phyloP scores from a whole-genome alignment of 768 basidiomycete species.

The Inosperma sp. region DNA sequence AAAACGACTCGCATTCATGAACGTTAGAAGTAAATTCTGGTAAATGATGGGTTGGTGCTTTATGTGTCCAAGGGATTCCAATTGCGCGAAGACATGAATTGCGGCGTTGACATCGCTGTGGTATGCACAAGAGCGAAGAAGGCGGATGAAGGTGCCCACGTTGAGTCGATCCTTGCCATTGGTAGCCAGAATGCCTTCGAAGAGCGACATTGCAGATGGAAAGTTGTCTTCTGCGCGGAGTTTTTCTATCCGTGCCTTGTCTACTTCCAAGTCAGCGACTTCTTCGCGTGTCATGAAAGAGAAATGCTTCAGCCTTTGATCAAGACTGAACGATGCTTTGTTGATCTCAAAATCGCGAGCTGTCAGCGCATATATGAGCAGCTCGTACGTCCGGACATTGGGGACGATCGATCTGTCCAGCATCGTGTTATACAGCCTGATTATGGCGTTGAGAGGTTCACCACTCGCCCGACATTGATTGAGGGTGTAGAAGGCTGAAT shows the following conservation, averaged over 20 bases:
- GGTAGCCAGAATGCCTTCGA: slow-evolving; percentile 51
- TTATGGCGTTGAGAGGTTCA: slow-evolving; percentile 50
- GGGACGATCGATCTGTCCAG: slow-evolving; percentile 58
- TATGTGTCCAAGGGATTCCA: slow-evolving; percentile 43
- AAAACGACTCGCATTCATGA: slow-evolving; percentile 48
- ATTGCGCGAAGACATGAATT: slow-evolving; percentile 57
- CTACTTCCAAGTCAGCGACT: slow-evolving; percentile 19
- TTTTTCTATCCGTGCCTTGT: slow-evolving; percentile 36
- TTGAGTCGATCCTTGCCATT: slow-evolving; percentile 31
- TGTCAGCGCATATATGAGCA: slow-evolving; percentile 58
- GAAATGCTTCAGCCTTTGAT: slow-evolving; percentile 38
- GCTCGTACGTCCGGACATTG: slow-evolving; percentile 54
- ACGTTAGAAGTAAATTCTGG: slow-evolving; percentile 53
- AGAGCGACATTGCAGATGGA: slow-evolving; percentile 63
- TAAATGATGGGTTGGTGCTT: slow-evolving; percentile 33
- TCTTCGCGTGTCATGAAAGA: slow-evolving; percentile 25
- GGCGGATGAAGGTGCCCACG: slow-evolving; percentile 39
- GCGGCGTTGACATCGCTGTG: slow-evolving; percentile 57
- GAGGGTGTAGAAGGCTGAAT: slow-evolving; percentile 55
- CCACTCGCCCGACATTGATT: slow-evolving; percentile 41
- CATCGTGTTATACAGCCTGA: slow-evolving; percentile 72
- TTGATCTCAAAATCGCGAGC: slow-evolving; percentile 65
- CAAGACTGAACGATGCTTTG: slow-evolving; percentile 38
- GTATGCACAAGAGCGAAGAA: slow-evolving; percentile 60
- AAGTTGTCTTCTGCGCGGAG: slow-evolving; percentile 69